Evolutionary conservation across 306 rosid genomes (phyloP), one percentile per base, ranked within the genome.

Genomic region (Lagenaria siceraria): DNA sequence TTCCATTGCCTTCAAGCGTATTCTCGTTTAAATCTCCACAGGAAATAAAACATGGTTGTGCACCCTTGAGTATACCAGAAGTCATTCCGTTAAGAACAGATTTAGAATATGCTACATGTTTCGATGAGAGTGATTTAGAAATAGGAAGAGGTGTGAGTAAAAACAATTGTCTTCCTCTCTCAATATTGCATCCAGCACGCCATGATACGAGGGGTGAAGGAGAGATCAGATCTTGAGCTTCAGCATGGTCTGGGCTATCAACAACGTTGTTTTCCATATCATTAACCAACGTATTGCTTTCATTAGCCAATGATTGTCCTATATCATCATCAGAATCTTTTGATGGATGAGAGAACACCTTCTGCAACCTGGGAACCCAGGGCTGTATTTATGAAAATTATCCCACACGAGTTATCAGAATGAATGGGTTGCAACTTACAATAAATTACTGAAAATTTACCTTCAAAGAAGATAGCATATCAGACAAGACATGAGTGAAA

Each of bases 141-240:
- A 86, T 85, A 29, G 98, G 98, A 79, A 96, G 96, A 51, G 99
- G 99, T 12, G 99, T 96, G 8, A 96, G 91, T 92, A 89, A 83
- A 77, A 96, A 96, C 86, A 96, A 71, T 54, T 92, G 97, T 78
- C 96, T 89, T 80, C 91, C 91, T 72, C 93, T 86, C 38, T 96
- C 86, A 29, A 92, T 85, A 4, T 91, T 87, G 75, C 99, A 87
- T 43, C 93, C 82, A 35, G 89, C 99, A 66, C 89, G 91, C 99
- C 98, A 96, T 0, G 97, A 92, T 69, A 96, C 99, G 49, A 96
- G 96, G 18, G 99, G 97, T 38, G 99, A 96, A 74, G 97, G 97
- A 33, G 99, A 96, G 40, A 96, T 81, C 68, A 92, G 70, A 13
- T 84, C 82, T 51, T 79, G 79, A 51, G 73, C 31, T 63, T 79